Percentiles rank a stretch among this genome's conserved stretches.
These are phyloP conservation scores for Rhodotorula kratochvilovae DNA, from an alignment of 768 basidiomycete genomes.

Conservation along the genomic window DNA sequence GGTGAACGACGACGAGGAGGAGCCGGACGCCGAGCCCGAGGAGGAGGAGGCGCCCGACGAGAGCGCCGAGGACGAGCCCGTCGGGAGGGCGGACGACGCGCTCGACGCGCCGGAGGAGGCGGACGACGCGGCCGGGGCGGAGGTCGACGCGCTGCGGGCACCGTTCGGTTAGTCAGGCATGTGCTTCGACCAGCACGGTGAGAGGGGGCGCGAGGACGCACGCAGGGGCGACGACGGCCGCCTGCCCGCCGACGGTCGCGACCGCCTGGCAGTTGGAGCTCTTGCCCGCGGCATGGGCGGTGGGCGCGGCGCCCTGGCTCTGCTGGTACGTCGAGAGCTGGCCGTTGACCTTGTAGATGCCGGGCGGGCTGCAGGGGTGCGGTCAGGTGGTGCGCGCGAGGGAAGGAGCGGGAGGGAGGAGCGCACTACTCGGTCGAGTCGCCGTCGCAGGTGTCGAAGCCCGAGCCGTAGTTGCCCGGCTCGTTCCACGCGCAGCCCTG, in stretches of 20 bases:
- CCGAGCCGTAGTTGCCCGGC: slow-evolving; percentile 41
- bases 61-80: not conserved
- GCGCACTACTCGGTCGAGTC: slow-evolving; percentile 38
- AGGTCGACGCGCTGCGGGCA: not conserved
- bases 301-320: slow-evolving; percentile 50
- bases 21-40: slow-evolving; percentile 35
- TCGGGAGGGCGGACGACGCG: slow-evolving; percentile 44
- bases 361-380: slow-evolving; percentile 10
- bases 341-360: slow-evolving; percentile 50
- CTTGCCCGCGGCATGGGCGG: slow-evolving; percentile 53
- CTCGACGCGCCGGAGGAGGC: slow-evolving; percentile 50
- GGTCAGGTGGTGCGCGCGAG: not conserved
- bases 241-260: slow-evolving; percentile 55
- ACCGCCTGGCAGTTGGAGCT: slow-evolving; percentile 60
- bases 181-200: not conserved
- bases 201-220: slow-evolving; percentile 31
- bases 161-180: not conserved
- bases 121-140: not conserved
- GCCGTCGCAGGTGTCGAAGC: slow-evolving; percentile 53
- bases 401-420: not conserved
- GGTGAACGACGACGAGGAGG: slow-evolving; percentile 44
- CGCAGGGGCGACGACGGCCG: slow-evolving; percentile 38
- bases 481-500: slow-evolving; percentile 42
- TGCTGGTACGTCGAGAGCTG: slow-evolving; percentile 50
- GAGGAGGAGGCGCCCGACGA: slow-evolving; percentile 9